Evolutionary conservation across 2,329 filamentous ascomycete species (phyloP), one percentile per base, ranked within the genome.

Genomic region (Escovopsis sp.): DNA sequence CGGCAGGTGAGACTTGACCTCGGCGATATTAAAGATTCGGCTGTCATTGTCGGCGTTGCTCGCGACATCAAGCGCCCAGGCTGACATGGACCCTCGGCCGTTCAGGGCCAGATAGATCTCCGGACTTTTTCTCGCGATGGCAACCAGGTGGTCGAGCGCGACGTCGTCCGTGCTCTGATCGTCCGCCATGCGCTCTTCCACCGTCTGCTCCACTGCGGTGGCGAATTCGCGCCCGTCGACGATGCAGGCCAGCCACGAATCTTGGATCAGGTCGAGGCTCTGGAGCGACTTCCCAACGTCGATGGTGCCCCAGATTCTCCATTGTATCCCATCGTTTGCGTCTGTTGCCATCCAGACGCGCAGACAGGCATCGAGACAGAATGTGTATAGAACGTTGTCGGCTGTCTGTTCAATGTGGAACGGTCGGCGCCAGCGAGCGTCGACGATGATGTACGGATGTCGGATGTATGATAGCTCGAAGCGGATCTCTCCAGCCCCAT

Each of bases 381-480:
- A 76, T 0, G 91, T 94, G 56, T 94, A 96, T 1, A 98, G 70
- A 1, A 94, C 81, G 59, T 94, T 91, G 33, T 91, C 83, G 42
- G 81, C 74, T 6, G 76, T 78, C 55, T 94, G 84, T 31, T 89
- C 84, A 12, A 76, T 64, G 54, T 91, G 77, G 47, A 76, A 75
- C 6, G 85, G 84, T 47, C 76, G 76, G 37, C 85, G 79, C 93
- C 93, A 98, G 57, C 89, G 80, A 45, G 94, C 64, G 45, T 76
- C 78, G 3, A 84, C 89, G n/a, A 98, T 78, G 1, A 80, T 64
- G 24, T 74, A 70, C 1, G 86, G 84, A 57, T 98, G 91, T n/a
- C 79, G 70, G 2, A 98, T 75, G 60, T 96, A 96, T 25, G 80
- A 79, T 52, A 94, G 80, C 53, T 96, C 89, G 60, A 96, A 96